These are phyloP conservation scores for Aspergillus wentii DNA, from an alignment of 495 filamentous ascomycete genomes.

Conservation along the genomic window DNA sequence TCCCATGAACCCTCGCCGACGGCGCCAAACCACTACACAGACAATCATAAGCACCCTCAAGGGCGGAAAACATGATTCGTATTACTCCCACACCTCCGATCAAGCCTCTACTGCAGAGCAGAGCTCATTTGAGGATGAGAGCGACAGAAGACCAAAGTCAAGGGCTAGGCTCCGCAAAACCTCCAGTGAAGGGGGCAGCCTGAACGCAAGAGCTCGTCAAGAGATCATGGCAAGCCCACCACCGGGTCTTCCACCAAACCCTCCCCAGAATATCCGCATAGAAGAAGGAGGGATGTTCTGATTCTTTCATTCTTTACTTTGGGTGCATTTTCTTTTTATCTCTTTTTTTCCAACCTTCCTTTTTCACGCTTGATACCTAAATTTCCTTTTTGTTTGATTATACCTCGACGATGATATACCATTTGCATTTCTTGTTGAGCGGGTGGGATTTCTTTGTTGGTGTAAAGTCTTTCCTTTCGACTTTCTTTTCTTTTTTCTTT, in stretches of 20 bases:
- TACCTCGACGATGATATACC: neutral
- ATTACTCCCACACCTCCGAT: constrained; percentile 18
- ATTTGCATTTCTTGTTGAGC: neutral
- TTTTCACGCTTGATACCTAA: constrained; percentile 1
- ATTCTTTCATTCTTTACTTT: constrained; percentile 8
- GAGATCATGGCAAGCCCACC: constrained; percentile 29
- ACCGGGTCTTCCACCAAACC: constrained; percentile 33
- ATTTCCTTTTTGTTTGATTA: neutral
- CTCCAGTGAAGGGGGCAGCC: constrained; percentile 41
- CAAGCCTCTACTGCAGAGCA: constrained; percentile 35
- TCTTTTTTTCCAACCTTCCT: constrained; percentile 1
- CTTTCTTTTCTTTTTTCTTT: constrained; percentile 20
- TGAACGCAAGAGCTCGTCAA: constrained; percentile 37
- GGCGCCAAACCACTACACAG: constrained; percentile 51
- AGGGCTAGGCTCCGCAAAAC: constrained; percentile 51
- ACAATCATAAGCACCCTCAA: constrained; percentile 49
- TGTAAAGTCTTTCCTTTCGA: constrained; percentile 9
- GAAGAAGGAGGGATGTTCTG: constrained; percentile 46
- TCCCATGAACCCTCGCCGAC: constrained; percentile 66
- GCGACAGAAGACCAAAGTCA: constrained; percentile 40
- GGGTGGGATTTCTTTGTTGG: neutral
- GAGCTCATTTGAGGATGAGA: constrained; percentile 45
- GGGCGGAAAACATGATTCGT: constrained; percentile 29
- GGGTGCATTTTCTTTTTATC: constrained; percentile 5
- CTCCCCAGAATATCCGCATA: constrained; percentile 31